Percentiles rank a stretch among this genome's conserved stretches.
phyloP scores from a whole-genome alignment of 2,329 filamentous ascomycete genomes.

The Samsoniella hepiali region DNA sequence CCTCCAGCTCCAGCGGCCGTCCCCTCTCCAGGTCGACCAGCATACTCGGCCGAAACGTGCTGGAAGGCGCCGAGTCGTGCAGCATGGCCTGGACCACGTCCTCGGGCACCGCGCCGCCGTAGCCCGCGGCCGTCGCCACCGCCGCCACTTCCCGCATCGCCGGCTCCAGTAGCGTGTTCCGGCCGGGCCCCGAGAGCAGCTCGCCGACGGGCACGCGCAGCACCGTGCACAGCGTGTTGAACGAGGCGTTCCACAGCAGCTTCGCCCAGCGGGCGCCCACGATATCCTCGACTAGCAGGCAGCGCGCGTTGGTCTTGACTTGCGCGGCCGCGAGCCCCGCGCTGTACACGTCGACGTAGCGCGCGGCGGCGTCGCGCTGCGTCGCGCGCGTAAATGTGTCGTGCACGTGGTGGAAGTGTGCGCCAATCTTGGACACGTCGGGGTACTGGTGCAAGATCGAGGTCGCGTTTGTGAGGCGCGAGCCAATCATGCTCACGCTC shows the following conservation, averaged over 20 bases:
- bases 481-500: no score
- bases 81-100: constrained; percentile 14
- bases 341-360: constrained; percentile 18
- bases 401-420: constrained; percentile 16
- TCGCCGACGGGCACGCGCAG: constrained; percentile 15
- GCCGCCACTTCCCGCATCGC: constrained; percentile 13
- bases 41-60: constrained; percentile 15
- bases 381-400: constrained; percentile 13
- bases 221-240: constrained; percentile 6
- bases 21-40: constrained; percentile 14
- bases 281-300: constrained; percentile 19
- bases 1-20: constrained; percentile 16
- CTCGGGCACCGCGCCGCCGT: constrained; percentile 10
- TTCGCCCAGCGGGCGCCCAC: constrained; percentile 9
- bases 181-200: constrained; percentile 6
- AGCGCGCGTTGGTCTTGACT: constrained; percentile 17
- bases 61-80: constrained; percentile 14
- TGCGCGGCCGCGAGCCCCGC: constrained; percentile 17
- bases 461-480: no score
- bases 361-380: constrained; percentile 15
- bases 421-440: neutral
- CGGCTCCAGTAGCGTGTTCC: constrained; percentile 14
- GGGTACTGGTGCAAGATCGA: no score
- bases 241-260: constrained; percentile 6
- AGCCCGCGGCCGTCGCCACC: constrained; percentile 13